Evolutionary conservation across 2,329 filamentous ascomycete species (phyloP).

Genomic region (Ophiocordyceps camponoti-leonardi): DNA sequence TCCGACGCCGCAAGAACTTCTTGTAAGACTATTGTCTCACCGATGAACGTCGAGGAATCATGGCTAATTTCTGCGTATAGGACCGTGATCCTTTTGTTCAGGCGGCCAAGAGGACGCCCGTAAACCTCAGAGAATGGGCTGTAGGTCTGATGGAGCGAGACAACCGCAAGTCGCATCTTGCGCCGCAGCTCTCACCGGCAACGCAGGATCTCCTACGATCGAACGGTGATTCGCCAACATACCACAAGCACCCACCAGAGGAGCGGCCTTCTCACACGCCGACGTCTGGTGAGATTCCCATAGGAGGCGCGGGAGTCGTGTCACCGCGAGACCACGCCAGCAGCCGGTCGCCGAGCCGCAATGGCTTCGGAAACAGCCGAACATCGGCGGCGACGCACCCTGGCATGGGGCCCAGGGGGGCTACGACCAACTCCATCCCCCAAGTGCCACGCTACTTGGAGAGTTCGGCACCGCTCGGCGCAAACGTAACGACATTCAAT

Average conservation of each 20-base stretch:
- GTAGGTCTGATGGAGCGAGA: constrained; percentile 85
- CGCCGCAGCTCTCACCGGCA: constrained; percentile 60
- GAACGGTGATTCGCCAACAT: constrained; percentile 37
- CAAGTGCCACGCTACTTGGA: constrained; percentile 23
- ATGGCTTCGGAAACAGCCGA: constrained; percentile 27
- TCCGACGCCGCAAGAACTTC: constrained; percentile 85
- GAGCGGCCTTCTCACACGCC: constrained; percentile 38
- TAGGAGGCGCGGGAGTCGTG: constrained; percentile 37
- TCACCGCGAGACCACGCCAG: constrained; percentile 34
- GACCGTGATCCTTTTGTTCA: constrained; percentile 89
- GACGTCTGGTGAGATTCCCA: constrained; percentile 56
- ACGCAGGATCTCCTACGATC: constrained; percentile 59
- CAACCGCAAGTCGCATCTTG: constrained; percentile 87
- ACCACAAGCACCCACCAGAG: constrained; percentile 18
- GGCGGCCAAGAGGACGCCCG: constrained; percentile 89
- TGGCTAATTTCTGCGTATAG: constrained; percentile 24
- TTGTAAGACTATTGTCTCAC: constrained; percentile 29
- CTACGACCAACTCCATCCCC: constrained; percentile 34
- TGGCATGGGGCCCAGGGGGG: constrained; percentile 33
- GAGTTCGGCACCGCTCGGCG: constrained; percentile 21
- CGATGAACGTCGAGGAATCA: no score
- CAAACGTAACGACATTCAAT: constrained; percentile 34
- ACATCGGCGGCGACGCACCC: constrained; percentile 24
- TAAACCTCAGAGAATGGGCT: constrained; percentile 87
- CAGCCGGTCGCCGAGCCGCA: constrained; percentile 34